A percentile compares a stretch with the other conserved stretches of the same genome.
Conservation (phyloP, 2,329 filamentous ascomycete species). For the Xylaria sp. region DNA sequence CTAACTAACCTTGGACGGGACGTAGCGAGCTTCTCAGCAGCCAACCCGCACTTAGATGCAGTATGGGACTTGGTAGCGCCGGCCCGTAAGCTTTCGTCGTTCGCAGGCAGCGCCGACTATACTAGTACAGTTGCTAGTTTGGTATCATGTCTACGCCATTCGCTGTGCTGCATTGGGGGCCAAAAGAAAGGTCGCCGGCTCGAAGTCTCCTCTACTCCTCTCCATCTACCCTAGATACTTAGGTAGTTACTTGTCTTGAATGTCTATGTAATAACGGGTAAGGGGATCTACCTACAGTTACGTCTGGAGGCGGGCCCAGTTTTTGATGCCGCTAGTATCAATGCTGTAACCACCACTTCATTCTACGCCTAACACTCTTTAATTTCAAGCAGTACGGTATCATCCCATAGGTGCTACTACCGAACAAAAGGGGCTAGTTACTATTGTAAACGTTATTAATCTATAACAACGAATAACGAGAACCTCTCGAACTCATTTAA, state of each 20-base stretch:
- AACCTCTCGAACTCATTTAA: not conserved
- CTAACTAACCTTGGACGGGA: constrained; percentile 3
- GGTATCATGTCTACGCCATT: not conserved
- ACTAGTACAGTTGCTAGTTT: not conserved
- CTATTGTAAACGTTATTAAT: not conserved
- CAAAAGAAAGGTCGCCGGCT: not conserved
- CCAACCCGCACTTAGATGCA: constrained; percentile 5
- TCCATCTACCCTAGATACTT: not conserved
- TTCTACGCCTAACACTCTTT: not conserved
- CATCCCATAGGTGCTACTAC: not conserved
- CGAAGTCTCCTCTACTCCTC: not conserved
- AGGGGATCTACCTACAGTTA: not conserved
- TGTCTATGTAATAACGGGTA: not conserved
- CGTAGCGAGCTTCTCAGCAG: constrained; percentile 13
- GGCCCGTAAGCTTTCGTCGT: constrained; percentile 6
- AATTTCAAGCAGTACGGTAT: not conserved
- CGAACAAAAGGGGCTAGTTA: not conserved
- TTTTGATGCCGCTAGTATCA: not conserved
- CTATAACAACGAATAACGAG: not conserved
- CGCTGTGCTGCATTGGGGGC: not conserved
- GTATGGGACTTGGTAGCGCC: constrained; percentile 17
- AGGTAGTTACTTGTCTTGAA: not conserved
- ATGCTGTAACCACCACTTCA: not conserved
- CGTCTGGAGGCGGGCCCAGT: not conserved
- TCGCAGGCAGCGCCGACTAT: not conserved